These are phyloP conservation scores for Agaricus sinodeliciosus DNA, from an alignment of 768 basidiomycete genomes.

Conservation along the genomic window DNA sequence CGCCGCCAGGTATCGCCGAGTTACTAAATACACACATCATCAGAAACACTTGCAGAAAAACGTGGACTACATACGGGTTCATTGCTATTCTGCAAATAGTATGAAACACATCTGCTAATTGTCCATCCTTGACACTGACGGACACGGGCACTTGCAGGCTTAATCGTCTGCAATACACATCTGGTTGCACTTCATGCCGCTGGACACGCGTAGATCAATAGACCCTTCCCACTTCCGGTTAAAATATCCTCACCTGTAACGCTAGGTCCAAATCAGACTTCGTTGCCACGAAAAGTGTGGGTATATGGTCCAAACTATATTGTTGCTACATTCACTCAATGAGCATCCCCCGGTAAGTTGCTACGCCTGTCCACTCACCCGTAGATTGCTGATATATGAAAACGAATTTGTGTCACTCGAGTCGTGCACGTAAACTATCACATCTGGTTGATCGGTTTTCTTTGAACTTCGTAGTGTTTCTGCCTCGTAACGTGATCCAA, in stretches of 20 bases:
- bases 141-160: slow-evolving; percentile 92
- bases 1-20: slow-evolving; percentile 75
- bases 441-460: slow-evolving; percentile 89
- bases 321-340: slow-evolving; percentile 66
- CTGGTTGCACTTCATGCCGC: slow-evolving; percentile 98
- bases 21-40: slow-evolving; percentile 30
- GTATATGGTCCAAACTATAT: slow-evolving; percentile 92
- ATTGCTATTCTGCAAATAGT: slow-evolving; percentile 79
- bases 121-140: slow-evolving; percentile 82
- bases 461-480: slow-evolving; percentile 85
- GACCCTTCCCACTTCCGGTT: slow-evolving; percentile 4
- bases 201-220: slow-evolving; percentile 22
- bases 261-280: slow-evolving; percentile 98
- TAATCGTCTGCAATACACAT: slow-evolving; percentile 89
- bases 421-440: slow-evolving; percentile 94
- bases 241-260: slow-evolving; percentile 55
- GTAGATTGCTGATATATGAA: slow-evolving; percentile 93
- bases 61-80: slow-evolving; percentile 68
- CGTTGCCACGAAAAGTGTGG: slow-evolving; percentile 96
- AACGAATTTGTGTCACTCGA: slow-evolving; percentile 99
- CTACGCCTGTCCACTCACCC: slow-evolving; percentile 40
- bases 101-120: slow-evolving; percentile 84
- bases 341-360: background rate
- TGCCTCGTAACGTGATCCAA: slow-evolving; percentile 91
- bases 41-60: slow-evolving; percentile 35